Conservation (phyloP, 306 rosid genomes). For the Vicia villosa region DNA sequence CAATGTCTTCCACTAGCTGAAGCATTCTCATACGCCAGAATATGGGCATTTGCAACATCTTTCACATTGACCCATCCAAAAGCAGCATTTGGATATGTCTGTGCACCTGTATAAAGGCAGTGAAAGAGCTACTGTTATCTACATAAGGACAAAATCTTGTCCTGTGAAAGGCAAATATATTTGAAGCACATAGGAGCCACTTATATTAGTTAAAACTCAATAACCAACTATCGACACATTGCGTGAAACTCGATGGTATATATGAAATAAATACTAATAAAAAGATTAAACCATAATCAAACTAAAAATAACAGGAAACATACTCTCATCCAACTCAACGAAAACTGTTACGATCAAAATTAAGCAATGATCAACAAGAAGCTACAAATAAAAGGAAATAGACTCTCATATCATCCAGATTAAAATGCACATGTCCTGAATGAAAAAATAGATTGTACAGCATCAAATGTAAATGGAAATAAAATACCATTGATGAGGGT, state of each 20-base stretch:
- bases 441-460: too few species aligned
- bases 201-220: not conserved
- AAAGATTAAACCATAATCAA: slow-evolving; percentile 1
- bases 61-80: slow-evolving; percentile 78
- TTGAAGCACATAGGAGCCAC: not conserved
- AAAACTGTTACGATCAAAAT: not conserved
- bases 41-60: slow-evolving; percentile 80
- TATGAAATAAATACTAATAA: not conserved
- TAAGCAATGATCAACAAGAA: not conserved
- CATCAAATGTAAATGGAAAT: not conserved
- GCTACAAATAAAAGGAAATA: not conserved
- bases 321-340: not conserved
- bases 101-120: slow-evolving; percentile 55
- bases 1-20: slow-evolving; percentile 81
- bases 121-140: not conserved
- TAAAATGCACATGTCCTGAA: not conserved
- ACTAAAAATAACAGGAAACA: not conserved
- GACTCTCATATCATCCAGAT: not conserved
- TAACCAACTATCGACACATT: not conserved
- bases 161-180: not conserved
- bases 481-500: slow-evolving; percentile 60
- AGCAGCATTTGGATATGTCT: slow-evolving; percentile 51
- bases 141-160: not conserved
- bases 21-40: slow-evolving; percentile 76
- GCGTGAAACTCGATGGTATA: not conserved